Base-by-base conservation (phyloP, 805 yeast species). In the Yamadazyma tumulicola region DNA sequence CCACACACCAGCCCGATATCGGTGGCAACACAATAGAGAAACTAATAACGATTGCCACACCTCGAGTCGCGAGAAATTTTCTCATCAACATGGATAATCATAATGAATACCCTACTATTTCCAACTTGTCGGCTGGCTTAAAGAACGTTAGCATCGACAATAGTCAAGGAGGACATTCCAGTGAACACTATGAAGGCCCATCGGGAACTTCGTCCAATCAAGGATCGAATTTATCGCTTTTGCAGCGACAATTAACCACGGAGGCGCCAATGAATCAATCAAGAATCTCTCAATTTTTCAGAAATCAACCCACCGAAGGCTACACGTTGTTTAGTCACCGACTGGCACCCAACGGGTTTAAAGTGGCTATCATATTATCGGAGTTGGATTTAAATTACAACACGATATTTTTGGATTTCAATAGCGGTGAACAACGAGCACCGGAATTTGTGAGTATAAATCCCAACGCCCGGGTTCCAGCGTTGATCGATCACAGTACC, bases 381-480 rank as follows among this genome's bases (percentile, higher is more conserved):
- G 97, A 91, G 59, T 73, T 91, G 47, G 83, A 83, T 38, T 73
- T 82, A 52, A 76, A 75, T 21, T 91, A 83, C 63, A 77, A 79
- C 47, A 87, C 96, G 2, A 78, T 88, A 36, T 82, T 85, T 48
- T 67, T 89, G 36, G 96, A 89, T 61, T 87, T 89, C 60, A 83
- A 83, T 56, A 72, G 72, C 42, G 94, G 95, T 39, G 97, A 89
- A 59, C 96, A 89, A 57, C 67, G 96, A 43, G 85, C 95, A 2
- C 96, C 97, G 0, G 94, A 88, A 57, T 89, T 89, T 50, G 88
- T 89, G 13, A 74, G 87, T n/a, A 81, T 89, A 42, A 91, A 89
- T 58, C 97, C 97, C 18, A 91, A 91, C 58, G 97, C 96, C 3
- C 71, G 97, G 42, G 95, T 89, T 5, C 97, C 97, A 4, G 95